A percentile compares a stretch with the other conserved stretches of the same genome.
phyloP scores from a whole-genome alignment of 2,329 filamentous ascomycete species.

The Exophiala oligosperma region DNA sequence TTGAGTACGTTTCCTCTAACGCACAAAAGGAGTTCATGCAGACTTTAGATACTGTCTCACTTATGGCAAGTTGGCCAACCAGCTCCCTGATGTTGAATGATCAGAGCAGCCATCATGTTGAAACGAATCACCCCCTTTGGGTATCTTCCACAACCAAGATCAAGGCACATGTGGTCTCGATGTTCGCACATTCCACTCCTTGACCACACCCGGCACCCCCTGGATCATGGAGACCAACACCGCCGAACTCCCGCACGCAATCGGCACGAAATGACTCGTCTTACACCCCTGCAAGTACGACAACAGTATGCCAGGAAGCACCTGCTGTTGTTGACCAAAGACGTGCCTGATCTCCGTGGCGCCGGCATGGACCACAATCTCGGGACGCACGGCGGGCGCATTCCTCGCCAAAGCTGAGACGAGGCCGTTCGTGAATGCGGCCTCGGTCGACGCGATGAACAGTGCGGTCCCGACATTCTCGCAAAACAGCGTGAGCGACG shows the following conservation, averaged over 20 bases:
- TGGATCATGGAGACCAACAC: background rate
- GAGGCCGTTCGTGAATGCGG: conserved; percentile 34
- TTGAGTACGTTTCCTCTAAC: no score
- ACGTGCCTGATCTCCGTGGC: conserved; percentile 31
- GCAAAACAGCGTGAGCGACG: conserved; percentile 29
- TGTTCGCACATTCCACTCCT: no score
- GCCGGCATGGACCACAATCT: conserved; percentile 29
- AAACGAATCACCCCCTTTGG: no score
- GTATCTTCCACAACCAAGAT: no score
- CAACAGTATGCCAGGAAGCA: conserved; percentile 25
- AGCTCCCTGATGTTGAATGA: no score
- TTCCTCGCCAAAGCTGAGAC: conserved; percentile 18
- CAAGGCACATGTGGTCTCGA: no score
- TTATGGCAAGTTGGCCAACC: no score
- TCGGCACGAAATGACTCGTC: conserved; percentile 19
- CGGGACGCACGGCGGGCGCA: conserved; percentile 23
- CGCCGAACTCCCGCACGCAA: conserved; percentile 13
- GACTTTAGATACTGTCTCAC: no score
- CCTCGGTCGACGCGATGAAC: conserved; percentile 31
- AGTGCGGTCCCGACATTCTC: conserved; percentile 33
- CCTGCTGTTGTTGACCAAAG: conserved; percentile 25
- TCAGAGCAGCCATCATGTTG: no score
- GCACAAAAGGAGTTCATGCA: no score
- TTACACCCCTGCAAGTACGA: conserved; percentile 34
- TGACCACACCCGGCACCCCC: no score